Evolutionary conservation across 2,329 filamentous ascomycete species (phyloP).

Genomic region (Aplosporella prunicola): DNA sequence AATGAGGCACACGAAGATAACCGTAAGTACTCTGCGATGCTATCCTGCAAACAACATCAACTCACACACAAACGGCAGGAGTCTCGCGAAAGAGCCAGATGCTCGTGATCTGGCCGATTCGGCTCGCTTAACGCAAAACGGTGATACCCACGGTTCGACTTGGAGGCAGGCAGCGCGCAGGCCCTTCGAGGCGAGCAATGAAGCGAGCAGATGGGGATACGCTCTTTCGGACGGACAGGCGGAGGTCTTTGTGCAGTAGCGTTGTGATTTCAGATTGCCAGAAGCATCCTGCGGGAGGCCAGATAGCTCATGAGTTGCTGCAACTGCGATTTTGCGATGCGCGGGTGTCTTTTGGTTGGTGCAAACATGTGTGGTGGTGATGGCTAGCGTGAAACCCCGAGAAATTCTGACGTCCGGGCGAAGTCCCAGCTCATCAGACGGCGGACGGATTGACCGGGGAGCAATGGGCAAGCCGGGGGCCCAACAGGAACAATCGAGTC

Average conservation of each 20-base stretch:
- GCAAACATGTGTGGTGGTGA: too few relatives aligned
- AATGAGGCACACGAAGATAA: conserved; percentile 14
- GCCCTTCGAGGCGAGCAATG: conserved; percentile 8
- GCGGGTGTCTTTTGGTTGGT: too few relatives aligned
- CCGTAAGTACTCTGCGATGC: too few relatives aligned
- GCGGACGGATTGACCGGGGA: not conserved
- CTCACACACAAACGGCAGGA: too few relatives aligned
- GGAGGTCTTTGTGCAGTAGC: conserved; percentile 9
- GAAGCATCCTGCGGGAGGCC: conserved; percentile 5
- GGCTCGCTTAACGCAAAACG: conserved; percentile 7
- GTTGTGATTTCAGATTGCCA: conserved; percentile 11
- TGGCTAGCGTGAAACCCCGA: too few relatives aligned
- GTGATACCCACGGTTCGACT: conserved; percentile 6
- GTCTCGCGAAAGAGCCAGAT: conserved; percentile 10
- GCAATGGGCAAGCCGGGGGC: too few relatives aligned
- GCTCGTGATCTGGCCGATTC: conserved; percentile 10
- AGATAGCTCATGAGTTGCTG: too few relatives aligned
- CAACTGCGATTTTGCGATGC: too few relatives aligned
- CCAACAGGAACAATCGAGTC: too few relatives aligned
- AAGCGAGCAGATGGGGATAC: conserved; percentile 7
- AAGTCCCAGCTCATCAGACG: too few relatives aligned
- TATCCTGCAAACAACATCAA: too few relatives aligned
- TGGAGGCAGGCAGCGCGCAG: conserved; percentile 7
- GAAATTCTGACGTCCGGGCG: too few relatives aligned
- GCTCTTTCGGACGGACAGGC: conserved; percentile 6